These are phyloP conservation scores for Pyrrhoderma noxium DNA, from an alignment of 1,284 basidiomycete genomes.

Conservation along the genomic window DNA sequence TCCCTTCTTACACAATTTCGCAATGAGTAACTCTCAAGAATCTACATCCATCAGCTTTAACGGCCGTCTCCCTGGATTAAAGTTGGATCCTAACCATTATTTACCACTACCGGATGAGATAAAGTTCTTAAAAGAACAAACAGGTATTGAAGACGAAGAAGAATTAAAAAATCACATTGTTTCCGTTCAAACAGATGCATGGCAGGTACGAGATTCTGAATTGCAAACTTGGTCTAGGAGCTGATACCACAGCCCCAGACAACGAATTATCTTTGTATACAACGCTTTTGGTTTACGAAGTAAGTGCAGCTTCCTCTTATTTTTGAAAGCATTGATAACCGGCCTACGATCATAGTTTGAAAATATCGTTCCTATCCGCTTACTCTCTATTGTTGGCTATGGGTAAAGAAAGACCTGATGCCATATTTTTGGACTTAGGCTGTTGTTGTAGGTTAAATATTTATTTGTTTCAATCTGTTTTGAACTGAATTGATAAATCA, in stretches of 20 bases:
- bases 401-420: conserved; percentile 23
- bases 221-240: conserved; percentile 15
- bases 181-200: conserved; percentile 15
- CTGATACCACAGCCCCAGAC: conserved; percentile 10
- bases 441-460: conserved; percentile 26
- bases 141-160: conserved; percentile 15
- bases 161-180: conserved; percentile 16
- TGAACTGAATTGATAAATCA: not conserved
- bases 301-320: not conserved
- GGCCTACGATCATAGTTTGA: too few species aligned
- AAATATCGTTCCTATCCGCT: conserved; percentile 21
- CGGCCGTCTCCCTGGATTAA: not conserved
- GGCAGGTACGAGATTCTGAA: conserved; percentile 2
- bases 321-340: not conserved
- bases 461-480: not conserved
- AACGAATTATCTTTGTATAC: conserved; percentile 18
- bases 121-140: conserved; percentile 17
- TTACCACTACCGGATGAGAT: conserved; percentile 15
- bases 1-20: too few species aligned
- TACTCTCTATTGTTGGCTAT: conserved; percentile 24
- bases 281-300: conserved; percentile 19
- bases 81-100: conserved; percentile 10
- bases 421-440: conserved; percentile 27
- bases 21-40: too few species aligned
- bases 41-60: too few species aligned